Base-by-base conservation (phyloP, 1,139 yeast species). In the Blastobotrys niveus region DNA sequence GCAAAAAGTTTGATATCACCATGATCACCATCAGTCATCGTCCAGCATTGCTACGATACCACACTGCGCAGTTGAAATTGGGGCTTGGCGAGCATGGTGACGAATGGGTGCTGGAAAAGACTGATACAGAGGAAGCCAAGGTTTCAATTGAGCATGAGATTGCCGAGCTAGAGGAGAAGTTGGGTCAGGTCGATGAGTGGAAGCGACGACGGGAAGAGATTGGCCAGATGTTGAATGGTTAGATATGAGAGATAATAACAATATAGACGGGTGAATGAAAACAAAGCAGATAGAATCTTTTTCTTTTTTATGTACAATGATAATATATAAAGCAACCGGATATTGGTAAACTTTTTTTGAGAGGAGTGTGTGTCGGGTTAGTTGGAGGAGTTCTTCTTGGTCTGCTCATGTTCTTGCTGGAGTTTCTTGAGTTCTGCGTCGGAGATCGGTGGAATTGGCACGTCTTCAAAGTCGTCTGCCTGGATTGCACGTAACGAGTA, bases 371-470 rank as follows among this genome's bases (percentile, higher is more conserved):
- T 25, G n/a, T n/a, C n/a, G n/a, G n/a, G n/a, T n/a, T n/a, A n/a
- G n/a, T n/a, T n/a, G n/a, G n/a, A n/a, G n/a, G n/a, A n/a, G n/a
- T n/a, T n/a, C n/a, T n/a, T 4, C 27, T 38, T 43, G 29, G 34
- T 24, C 33, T 38, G 32, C n/a, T 39, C 47, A 20, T 42, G 42
- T 43, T 60, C 59, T 29, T 56, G 51, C 36, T 63, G 62, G 22
- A 89, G 74, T 64, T 77, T 73, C 45, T 74, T 76, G 61, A 89
- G 73, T 61, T 87, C 94, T 45, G 74, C 79, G 49, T 85, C 94
- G 36, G 82, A 76, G 53, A 89, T 74, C 24, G 96, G 96, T 41
- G 97, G 97, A 53, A 89, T 80, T 42, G 96, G 96, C 56, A 89
- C 84, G 62, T 88, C 96, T 40, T 74, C 76, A 61, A 89, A 86